These are phyloP conservation scores for Hymenoscyphus salicellus DNA, from an alignment of 2,329 filamentous ascomycete species.

Conservation along the genomic window DNA sequence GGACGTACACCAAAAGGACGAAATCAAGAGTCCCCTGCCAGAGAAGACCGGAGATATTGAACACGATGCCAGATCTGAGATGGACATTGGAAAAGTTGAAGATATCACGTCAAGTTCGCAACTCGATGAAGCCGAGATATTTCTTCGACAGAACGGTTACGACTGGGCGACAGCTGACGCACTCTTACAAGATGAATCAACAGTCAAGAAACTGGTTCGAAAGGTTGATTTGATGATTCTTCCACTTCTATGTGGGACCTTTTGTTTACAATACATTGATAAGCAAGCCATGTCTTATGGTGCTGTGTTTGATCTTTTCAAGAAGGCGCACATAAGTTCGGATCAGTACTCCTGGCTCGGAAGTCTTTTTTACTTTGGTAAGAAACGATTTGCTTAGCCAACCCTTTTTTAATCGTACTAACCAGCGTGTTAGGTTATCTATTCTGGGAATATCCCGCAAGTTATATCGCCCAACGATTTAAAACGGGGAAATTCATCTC, in stretches of 20 bases:
- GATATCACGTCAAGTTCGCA: constrained; percentile 25
- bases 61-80: neutral
- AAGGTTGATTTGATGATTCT: constrained; percentile 51
- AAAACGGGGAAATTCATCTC: constrained; percentile 1
- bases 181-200: constrained; percentile 43
- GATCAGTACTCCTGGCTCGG: constrained; percentile 48
- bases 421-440: constrained; percentile 1
- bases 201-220: constrained; percentile 36
- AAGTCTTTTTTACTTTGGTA: constrained; percentile 45
- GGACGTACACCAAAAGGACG: neutral
- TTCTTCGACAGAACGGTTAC: constrained; percentile 48
- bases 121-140: constrained; percentile 48
- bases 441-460: constrained; percentile 10
- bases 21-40: neutral
- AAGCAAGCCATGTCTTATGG: constrained; percentile 41
- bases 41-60: neutral
- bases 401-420: neutral
- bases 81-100: neutral
- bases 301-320: constrained; percentile 48
- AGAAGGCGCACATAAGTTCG: constrained; percentile 40
- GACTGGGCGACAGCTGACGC: constrained; percentile 42
- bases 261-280: constrained; percentile 54
- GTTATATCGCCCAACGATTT: constrained; percentile 4
- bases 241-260: constrained; percentile 50
- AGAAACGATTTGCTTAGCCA: neutral